phyloP scores from a whole-genome alignment of 345 rosid genomes.

The Capsella bursapastoris region DNA sequence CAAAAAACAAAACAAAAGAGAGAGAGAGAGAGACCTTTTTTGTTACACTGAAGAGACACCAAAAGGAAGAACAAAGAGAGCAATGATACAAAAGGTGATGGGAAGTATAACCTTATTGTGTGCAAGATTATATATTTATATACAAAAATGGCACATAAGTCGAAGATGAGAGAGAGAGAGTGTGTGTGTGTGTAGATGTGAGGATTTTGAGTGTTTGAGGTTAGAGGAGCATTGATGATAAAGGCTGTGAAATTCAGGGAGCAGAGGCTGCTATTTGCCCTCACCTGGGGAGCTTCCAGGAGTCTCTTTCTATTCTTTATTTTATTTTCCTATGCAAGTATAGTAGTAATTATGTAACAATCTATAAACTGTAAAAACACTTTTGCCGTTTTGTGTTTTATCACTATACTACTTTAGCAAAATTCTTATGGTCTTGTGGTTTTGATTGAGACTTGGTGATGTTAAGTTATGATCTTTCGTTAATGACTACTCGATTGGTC shows the following conservation, averaged over 20 bases:
- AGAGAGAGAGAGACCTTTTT: constrained; percentile 12
- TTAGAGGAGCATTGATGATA: constrained; percentile 46
- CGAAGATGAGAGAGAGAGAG: constrained; percentile 19
- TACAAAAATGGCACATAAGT: constrained; percentile 28
- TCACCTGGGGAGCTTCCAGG: constrained; percentile 47
- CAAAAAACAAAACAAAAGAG: background rate
- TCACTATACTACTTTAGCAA: constrained; percentile 23
- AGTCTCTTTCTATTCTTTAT: constrained; percentile 29
- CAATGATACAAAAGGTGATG: constrained; percentile 39
- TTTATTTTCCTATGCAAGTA: constrained; percentile 13
- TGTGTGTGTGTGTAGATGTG: constrained; percentile 22
- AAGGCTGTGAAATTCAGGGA: constrained; percentile 48
- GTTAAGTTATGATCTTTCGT: constrained; percentile 45
- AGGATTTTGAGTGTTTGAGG: constrained; percentile 49
- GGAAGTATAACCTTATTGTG: constrained; percentile 36
- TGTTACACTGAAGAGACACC: constrained; percentile 39
- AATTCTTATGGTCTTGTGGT: constrained; percentile 41
- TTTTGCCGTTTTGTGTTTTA: constrained; percentile 38
- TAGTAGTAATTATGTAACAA: constrained; percentile 14
- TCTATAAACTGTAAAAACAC: constrained; percentile 13
- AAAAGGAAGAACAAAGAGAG: constrained; percentile 36
- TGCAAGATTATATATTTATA: constrained; percentile 44
- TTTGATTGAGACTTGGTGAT: constrained; percentile 46
- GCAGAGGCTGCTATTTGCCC: constrained; percentile 42
- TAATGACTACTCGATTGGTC: constrained; percentile 44